Conservation (phyloP, 192 early-diverging fungal species). For the Coemansia guatemalensis region DNA sequence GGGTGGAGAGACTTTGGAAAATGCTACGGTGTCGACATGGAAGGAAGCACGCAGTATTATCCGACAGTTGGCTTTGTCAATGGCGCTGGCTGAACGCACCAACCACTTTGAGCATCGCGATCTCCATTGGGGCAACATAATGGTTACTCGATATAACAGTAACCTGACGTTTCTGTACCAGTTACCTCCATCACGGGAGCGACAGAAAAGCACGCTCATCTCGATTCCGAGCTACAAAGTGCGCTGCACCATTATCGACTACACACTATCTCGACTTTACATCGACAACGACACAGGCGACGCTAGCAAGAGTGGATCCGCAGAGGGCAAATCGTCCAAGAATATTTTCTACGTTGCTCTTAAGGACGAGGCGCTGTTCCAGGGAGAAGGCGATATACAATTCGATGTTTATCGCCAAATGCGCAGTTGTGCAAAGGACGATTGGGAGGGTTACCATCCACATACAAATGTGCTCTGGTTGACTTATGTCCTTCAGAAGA, state of each 20-base stretch:
- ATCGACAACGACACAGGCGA: slow-evolving; percentile 45
- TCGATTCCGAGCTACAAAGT: slow-evolving; percentile 63
- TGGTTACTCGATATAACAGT: slow-evolving; percentile 56
- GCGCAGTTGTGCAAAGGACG: slow-evolving; percentile 41
- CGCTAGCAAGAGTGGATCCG: slow-evolving; percentile 18
- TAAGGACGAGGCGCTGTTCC: slow-evolving; percentile 57
- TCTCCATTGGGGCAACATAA: slow-evolving; percentile 74
- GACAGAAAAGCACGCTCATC: slow-evolving; percentile 43
- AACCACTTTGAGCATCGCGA: slow-evolving; percentile 68
- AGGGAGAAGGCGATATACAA: slow-evolving; percentile 65
- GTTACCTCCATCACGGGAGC: slow-evolving; percentile 37
- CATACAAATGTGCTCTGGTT: slow-evolving; percentile 54
- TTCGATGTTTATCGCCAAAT: slow-evolving; percentile 75
- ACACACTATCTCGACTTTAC: slow-evolving; percentile 66
- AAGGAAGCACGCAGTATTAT: slow-evolving; percentile 65
- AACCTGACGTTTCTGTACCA: slow-evolving; percentile 52
- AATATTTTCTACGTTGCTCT: slow-evolving; percentile 59
- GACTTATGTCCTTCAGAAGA: slow-evolving; percentile 50
- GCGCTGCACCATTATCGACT: slow-evolving; percentile 70
- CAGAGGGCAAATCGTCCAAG: slow-evolving; percentile 34
- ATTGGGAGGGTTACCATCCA: slow-evolving; percentile 48
- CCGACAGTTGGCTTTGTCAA: slow-evolving; percentile 62
- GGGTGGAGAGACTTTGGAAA: slow-evolving; percentile 71
- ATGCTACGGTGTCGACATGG: slow-evolving; percentile 57
- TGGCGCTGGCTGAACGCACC: slow-evolving; percentile 59